phyloP scores from a whole-genome alignment of 345 rosid species.

The Syzygium oleosum region DNA sequence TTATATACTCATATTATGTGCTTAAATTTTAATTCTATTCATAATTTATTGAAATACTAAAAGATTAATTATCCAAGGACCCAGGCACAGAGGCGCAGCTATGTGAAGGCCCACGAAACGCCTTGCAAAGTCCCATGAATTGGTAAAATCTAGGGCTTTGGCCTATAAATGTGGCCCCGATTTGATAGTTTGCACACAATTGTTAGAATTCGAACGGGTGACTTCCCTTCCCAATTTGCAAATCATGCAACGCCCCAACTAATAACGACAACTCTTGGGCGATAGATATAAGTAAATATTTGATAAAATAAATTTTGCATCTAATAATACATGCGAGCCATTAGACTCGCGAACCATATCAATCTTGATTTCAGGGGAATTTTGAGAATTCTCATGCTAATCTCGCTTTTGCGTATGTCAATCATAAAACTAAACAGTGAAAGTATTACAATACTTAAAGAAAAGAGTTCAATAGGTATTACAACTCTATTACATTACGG shows the following conservation, averaged over 20 bases:
- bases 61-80: background rate
- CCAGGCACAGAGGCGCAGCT: background rate
- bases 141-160: background rate
- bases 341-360: background rate
- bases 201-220: background rate
- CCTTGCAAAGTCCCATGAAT: background rate
- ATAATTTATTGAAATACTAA: background rate
- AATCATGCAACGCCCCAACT: background rate
- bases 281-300: background rate
- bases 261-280: background rate
- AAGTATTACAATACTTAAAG: background rate
- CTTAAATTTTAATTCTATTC: background rate
- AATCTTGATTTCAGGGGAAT: background rate
- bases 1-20: background rate
- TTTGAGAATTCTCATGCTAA: background rate
- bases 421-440: background rate
- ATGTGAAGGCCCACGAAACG: background rate
- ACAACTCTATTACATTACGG: background rate
- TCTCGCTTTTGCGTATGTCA: background rate
- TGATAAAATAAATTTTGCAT: background rate
- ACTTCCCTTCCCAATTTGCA: background rate
- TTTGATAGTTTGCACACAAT: background rate
- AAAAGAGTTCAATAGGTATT: background rate
- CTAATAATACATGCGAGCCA: background rate
- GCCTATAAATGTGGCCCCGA: background rate